Percentiles rank a stretch among this genome's conserved stretches.
Conservation (phyloP, 192 early-diverging fungal species). For the Umbelopsis isabellina region DNA sequence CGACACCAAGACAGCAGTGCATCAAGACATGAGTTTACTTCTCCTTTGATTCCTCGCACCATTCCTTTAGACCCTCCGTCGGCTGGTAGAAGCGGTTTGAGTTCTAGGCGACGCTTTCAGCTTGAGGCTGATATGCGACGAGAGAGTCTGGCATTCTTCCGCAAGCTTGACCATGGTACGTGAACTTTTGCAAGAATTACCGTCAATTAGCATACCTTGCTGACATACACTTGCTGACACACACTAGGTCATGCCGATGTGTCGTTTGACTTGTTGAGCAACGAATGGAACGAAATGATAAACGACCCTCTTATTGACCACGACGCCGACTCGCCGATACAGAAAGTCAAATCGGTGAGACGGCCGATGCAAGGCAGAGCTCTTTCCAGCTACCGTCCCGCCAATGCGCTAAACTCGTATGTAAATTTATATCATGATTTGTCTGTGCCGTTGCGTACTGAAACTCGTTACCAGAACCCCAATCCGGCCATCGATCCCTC, state of each 20-base stretch:
- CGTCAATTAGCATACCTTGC: not conserved
- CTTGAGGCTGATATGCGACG: not conserved
- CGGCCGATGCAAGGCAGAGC: not conserved
- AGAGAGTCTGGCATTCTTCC: not conserved
- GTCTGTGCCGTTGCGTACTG: not conserved
- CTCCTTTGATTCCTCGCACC: too few species aligned
- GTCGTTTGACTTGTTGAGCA: not conserved
- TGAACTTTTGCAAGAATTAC: not conserved
- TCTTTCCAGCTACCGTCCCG: not conserved
- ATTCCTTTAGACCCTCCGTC: too few species aligned
- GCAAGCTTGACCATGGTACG: not conserved
- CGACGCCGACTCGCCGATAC: not conserved
- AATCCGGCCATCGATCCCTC: not conserved
- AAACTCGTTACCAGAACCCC: not conserved
- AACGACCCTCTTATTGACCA: not conserved
- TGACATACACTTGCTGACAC: not conserved
- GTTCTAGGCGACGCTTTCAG: not conserved
- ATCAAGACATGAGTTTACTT: too few species aligned
- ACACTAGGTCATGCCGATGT: not conserved
- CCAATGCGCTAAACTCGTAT: constrained; percentile 1
- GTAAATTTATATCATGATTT: not conserved
- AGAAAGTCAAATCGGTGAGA: not conserved
- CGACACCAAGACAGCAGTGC: too few species aligned
- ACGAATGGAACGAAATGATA: constrained; percentile 2
- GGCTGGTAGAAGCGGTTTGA: not conserved